These are phyloP conservation scores for Trypanosoma melophagium DNA, from an alignment of 208 protist species.

Conservation along the genomic window DNA sequence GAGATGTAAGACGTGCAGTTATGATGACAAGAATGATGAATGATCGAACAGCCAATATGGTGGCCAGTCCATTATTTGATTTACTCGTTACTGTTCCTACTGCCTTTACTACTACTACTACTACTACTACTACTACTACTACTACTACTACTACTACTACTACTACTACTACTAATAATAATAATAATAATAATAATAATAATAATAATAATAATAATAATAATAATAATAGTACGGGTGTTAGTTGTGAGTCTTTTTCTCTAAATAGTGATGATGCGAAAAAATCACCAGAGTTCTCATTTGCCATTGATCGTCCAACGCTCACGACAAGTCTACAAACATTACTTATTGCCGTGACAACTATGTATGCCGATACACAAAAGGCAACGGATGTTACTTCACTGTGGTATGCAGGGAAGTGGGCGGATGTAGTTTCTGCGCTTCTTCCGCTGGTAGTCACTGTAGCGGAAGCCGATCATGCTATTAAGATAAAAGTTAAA, in stretches of 20 bases:
- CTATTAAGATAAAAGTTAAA: background rate
- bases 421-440: slow-evolving; percentile 24
- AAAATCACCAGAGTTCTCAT: background rate
- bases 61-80: slow-evolving; percentile 55
- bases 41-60: slow-evolving; percentile 62
- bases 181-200: background rate
- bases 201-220: background rate
- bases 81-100: slow-evolving; percentile 28
- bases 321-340: background rate
- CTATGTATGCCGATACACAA: background rate
- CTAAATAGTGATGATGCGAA: no score
- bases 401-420: background rate
- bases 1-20: slow-evolving; percentile 31
- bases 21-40: slow-evolving; percentile 64
- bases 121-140: background rate
- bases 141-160: background rate
- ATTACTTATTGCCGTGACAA: slow-evolving; percentile 5
- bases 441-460: slow-evolving; percentile 14
- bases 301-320: background rate
- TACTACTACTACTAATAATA: background rate
- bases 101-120: background rate
- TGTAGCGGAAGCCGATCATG: slow-evolving; percentile 21
- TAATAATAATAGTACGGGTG: background rate
- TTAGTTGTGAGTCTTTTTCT: no score
- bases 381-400: background rate